Conservation (phyloP, 2,329 filamentous ascomycete species). For the Xylaria sp. region DNA sequence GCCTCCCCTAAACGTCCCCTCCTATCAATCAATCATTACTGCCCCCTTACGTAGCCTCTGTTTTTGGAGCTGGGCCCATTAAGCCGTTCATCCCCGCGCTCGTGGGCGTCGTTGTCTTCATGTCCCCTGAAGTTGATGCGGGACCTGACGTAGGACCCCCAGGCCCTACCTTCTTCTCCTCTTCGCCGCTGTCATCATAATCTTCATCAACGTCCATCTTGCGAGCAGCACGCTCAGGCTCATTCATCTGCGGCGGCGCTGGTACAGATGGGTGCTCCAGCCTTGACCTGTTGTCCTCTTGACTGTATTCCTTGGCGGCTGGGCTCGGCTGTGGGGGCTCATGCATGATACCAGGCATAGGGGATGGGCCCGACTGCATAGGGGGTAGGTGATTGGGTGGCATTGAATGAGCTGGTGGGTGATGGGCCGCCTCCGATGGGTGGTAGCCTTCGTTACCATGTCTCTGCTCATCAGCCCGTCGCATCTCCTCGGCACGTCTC, state of each 20-base stretch:
- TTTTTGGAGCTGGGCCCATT: constrained; percentile 53
- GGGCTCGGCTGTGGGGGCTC: constrained; percentile 55
- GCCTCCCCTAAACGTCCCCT: constrained; percentile 19
- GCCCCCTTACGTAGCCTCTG: constrained; percentile 45
- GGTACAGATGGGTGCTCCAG: constrained; percentile 53
- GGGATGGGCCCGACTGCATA: constrained; percentile 65
- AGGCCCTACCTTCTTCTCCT: constrained; percentile 68
- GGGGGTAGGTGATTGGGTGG: constrained; percentile 63
- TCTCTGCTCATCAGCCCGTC: constrained; percentile 61
- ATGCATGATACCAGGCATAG: constrained; percentile 59
- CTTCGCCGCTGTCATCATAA: constrained; percentile 93
- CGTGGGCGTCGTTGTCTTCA: constrained; percentile 58
- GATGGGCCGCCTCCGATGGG: constrained; percentile 90
- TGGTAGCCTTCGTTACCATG: constrained; percentile 79
- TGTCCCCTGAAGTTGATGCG: constrained; percentile 54
- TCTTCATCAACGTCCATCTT: constrained; percentile 98
- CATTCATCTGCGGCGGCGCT: constrained; percentile 60
- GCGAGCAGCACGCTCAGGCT: constrained; percentile 81
- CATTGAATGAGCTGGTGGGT: constrained; percentile 69
- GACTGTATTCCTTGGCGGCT: constrained; percentile 58
- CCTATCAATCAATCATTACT: no score
- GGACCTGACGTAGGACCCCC: constrained; percentile 50
- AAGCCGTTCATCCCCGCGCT: constrained; percentile 56
- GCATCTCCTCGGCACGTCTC: constrained; percentile 62
- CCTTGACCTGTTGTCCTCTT: constrained; percentile 66